These are phyloP conservation scores for Gossypium lobatum DNA, from an alignment of 441 rosid species.

Conservation along the genomic window DNA sequence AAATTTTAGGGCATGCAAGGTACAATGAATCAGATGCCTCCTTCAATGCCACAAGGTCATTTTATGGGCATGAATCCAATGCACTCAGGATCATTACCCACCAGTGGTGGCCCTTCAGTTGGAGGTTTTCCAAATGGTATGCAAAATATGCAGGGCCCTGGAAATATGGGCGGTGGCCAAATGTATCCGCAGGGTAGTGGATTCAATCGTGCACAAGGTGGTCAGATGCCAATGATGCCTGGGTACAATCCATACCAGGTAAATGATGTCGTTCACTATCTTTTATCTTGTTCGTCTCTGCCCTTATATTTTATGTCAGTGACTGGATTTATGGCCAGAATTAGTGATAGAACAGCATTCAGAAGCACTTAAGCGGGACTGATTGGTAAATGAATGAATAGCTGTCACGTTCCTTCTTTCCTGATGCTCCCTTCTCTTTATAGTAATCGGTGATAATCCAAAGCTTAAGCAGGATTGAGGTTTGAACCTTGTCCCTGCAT, in stretches of 20 bases:
- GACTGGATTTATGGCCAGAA: slow-evolving; percentile 12
- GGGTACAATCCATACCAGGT: slow-evolving; percentile 88
- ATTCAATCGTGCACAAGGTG: slow-evolving; percentile 71
- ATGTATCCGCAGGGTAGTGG: slow-evolving; percentile 77
- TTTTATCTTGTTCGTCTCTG: neutral
- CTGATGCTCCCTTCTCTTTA: neutral
- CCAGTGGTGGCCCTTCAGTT: slow-evolving; percentile 44
- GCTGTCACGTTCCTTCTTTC: neutral
- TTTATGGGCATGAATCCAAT: slow-evolving; percentile 75
- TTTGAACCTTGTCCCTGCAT: neutral
- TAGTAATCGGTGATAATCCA: neutral
- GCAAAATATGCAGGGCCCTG: slow-evolving; percentile 77
- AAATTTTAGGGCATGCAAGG: slow-evolving; percentile 77
- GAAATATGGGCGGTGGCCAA: slow-evolving; percentile 42
- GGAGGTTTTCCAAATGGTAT: slow-evolving; percentile 66
- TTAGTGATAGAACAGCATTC: neutral
- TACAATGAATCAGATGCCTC: slow-evolving; percentile 74
- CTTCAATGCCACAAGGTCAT: slow-evolving; percentile 75
- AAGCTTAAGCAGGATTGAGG: neutral
- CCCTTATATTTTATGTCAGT: slow-evolving; percentile 11
- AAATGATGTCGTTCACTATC: slow-evolving; percentile 10
- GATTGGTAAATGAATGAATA: neutral
- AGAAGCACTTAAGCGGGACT: neutral
- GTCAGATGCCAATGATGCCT: slow-evolving; percentile 79
- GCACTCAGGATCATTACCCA: slow-evolving; percentile 48